Base-by-base conservation (phyloP, 805 yeast genomes). In the Metschnikowia chrysomelidarum region DNA sequence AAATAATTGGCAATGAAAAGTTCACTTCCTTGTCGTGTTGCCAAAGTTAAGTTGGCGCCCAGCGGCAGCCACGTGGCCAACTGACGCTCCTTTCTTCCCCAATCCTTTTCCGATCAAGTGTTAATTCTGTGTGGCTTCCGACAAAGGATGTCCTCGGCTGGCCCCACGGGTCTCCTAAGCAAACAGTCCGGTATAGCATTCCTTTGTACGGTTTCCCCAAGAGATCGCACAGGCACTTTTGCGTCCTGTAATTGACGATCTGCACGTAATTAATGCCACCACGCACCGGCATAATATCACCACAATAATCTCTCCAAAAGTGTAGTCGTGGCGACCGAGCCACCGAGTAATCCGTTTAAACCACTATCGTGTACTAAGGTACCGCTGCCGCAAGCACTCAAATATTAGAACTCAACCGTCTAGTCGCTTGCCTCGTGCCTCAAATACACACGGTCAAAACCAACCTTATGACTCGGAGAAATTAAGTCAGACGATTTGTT, bases 121-220 rank as follows among this genome's bases (percentile, higher is more conserved):
- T 65, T 65, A 4, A 34, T 36, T 23, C 56, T 67, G 31, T 64
- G 69, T 32, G 58, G 54, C 6, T 77, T 65, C 46, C 98, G 69
- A 96, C 96, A 91, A 1, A 88, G 64, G 52, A 91, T 88, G 53
- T 93, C 98, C 24, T 80, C 82, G 12, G 93, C 82, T 1, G 93
- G 83, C 31, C 83, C 95, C 1, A 76, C 69, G 53, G 91, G 98
- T 0, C 96, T 96, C 45, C 75, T 73, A 58, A 87, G 87, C 1
- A 72, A 67, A 45, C 78, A 72, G 11, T 51, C 56, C 3, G 49
- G 38, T 6, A 21, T 24, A 6, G 48, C 43, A n/a, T 36, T 39
- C 14, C 60, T 38, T 3, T 30, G 32, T 27, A 55, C 67, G 3
- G 66, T 60, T 16, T 49, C 40, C 5, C 56, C 52, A 1, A 57